A percentile compares a stretch with the other conserved stretches of the same genome.
These are phyloP conservation scores for Scorias spongiosa DNA, from an alignment of 2,329 filamentous ascomycete species.

Conservation along the genomic window DNA sequence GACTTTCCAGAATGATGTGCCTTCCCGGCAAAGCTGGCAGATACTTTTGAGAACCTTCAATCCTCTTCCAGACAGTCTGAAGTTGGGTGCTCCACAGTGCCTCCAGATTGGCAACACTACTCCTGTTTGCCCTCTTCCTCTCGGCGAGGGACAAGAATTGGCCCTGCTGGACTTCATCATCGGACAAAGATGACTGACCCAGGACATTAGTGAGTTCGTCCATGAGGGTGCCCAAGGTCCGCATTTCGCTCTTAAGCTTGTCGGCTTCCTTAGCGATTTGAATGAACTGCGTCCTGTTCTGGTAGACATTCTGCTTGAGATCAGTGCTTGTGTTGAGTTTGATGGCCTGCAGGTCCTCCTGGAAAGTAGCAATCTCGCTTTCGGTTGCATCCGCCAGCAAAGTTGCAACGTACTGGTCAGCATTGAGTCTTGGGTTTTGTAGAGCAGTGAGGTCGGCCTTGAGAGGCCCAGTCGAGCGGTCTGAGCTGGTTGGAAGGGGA, in stretches of 20 bases:
- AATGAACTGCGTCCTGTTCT: slow-evolving; percentile 96
- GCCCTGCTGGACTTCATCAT: slow-evolving; percentile 22
- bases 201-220: slow-evolving; percentile 56
- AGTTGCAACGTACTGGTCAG: slow-evolving; percentile 51
- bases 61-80: slow-evolving; percentile 81
- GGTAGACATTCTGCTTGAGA: slow-evolving; percentile 87
- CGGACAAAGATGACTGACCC: slow-evolving; percentile 30
- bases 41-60: slow-evolving; percentile 97
- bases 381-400: slow-evolving; percentile 75
- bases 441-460: slow-evolving; percentile 63
- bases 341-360: slow-evolving; percentile 58
- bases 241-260: slow-evolving; percentile 93
- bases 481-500: slow-evolving; percentile 41
- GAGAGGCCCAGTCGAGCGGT: slow-evolving; percentile 24
- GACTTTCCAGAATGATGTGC: slow-evolving; percentile 85
- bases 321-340: slow-evolving; percentile 68
- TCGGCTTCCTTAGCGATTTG: slow-evolving; percentile 98
- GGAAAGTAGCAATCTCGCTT: slow-evolving; percentile 70
- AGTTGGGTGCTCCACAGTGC: slow-evolving; percentile 53
- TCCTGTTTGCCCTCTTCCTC: slow-evolving; percentile 59
- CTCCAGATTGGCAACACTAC: slow-evolving; percentile 65
- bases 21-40: slow-evolving; percentile 79
- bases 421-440: slow-evolving; percentile 60
- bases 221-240: slow-evolving; percentile 77
- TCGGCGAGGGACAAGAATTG: slow-evolving; percentile 20